Evolutionary conservation across 2,329 filamentous ascomycete species (phyloP).

Genomic region (Fusarium denticulatum): DNA sequence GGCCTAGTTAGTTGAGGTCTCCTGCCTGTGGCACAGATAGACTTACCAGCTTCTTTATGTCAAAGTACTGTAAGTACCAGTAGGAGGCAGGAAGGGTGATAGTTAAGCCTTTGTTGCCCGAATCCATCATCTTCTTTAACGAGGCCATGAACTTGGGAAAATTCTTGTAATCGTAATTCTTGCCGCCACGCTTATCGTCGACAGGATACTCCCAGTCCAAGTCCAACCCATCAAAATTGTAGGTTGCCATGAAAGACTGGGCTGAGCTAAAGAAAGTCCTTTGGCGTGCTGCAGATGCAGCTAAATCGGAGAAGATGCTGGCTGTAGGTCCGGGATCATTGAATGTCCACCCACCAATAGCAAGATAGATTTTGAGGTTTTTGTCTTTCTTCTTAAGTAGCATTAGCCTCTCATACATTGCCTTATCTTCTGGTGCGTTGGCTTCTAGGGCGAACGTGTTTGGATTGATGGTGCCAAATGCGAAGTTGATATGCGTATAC

Average conservation of each 20-base stretch:
- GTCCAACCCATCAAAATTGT: slow-evolving; percentile 51
- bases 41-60: slow-evolving; percentile 47
- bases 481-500: slow-evolving; percentile 23
- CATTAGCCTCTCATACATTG: background rate
- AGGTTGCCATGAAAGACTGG: slow-evolving; percentile 13
- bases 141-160: slow-evolving; percentile 33
- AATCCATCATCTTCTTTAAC: slow-evolving; percentile 47
- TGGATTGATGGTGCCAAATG: slow-evolving; percentile 14
- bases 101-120: slow-evolving; percentile 46
- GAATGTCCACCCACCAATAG: slow-evolving; percentile 55
- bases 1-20: too few relatives aligned
- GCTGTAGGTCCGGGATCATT: slow-evolving; percentile 43
- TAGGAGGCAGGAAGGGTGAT: slow-evolving; percentile 43
- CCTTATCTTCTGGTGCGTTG: background rate
- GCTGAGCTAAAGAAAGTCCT: slow-evolving; percentile 48
- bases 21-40: too few relatives aligned
- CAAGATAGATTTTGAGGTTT: slow-evolving; percentile 49
- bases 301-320: slow-evolving; percentile 44
- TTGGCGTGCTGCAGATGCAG: slow-evolving; percentile 32
- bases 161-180: too few relatives aligned
- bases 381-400: slow-evolving; percentile 35
- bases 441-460: slow-evolving; percentile 14
- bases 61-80: slow-evolving; percentile 52
- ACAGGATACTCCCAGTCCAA: slow-evolving; percentile 62
- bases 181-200: too few relatives aligned